Evolutionary conservation across 176 grass and related monocot species (phyloP), one percentile per base, ranked within the genome.

Genomic region (Elaeis guineensis): DNA sequence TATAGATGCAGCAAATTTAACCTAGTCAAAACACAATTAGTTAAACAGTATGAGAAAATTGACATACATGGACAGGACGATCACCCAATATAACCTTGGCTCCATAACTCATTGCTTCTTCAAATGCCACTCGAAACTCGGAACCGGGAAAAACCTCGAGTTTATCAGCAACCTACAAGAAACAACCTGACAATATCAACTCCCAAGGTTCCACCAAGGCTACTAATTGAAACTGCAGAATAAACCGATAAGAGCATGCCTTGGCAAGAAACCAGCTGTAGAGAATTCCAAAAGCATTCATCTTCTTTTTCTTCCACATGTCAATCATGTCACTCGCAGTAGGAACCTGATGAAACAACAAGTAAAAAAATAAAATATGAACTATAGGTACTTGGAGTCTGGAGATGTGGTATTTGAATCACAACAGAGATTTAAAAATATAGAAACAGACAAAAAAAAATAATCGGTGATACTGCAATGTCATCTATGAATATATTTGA

Each of bases 181-280:
- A 21, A 49, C 61, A 64, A 76, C 77, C 75, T 24, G 4, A 64
- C 52, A 52, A 21, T 18, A 24, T 25, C 55, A 21, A 59, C 32
- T 57, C 71, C 25, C 52, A 57, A 48, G 61, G 65, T 56, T 48
- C 11, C 61, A 72, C 72, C 21, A 60, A 69, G 39, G 57, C 35
- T 26, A 80, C 4, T 72, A 30, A 51, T 50, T 30, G 20, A 61
- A 70, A 32, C 26, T 16, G 51, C 16, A 66, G 21, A 39, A 29
- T 29, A 29, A 60, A 3, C 54, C 71, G 30, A 65, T 57, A 22
- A 25, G 50, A 16, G 14, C 28, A 74, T 79, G 75, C 93, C 82
- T 92, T 98, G 25, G 93, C 87, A 73, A 98, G 93, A 75, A 98
- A 98, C 81, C 93, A 98, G 65, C 79, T 89, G 62, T 98, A 98